Percentiles rank a stretch among this genome's conserved stretches.
These are phyloP conservation scores for Panicum virgatum DNA, from an alignment of 202 grass and related monocot genomes.

Conservation along the genomic window DNA sequence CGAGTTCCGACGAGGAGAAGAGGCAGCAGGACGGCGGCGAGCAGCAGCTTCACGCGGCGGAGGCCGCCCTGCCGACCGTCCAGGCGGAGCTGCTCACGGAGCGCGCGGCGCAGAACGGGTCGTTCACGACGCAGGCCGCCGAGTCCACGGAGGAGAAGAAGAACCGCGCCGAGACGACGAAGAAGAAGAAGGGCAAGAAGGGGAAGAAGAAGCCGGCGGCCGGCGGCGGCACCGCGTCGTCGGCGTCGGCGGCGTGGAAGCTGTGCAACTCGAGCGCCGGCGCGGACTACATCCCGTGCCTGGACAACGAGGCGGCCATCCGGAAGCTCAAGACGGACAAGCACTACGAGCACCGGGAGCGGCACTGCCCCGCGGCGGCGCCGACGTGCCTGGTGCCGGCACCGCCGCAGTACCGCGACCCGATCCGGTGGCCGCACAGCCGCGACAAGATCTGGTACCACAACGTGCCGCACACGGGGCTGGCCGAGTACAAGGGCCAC, in stretches of 20 bases:
- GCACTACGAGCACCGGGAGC: constrained; percentile 94
- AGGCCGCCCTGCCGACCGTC: constrained; percentile 52
- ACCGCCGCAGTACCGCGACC: constrained; percentile 56
- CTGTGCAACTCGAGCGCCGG: constrained; percentile 78
- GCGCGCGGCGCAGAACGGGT: constrained; percentile 69
- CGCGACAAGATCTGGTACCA: constrained; percentile 96
- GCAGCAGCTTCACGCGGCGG: too few relatives aligned
- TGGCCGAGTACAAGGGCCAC: constrained; percentile 72
- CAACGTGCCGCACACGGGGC: constrained; percentile 85
- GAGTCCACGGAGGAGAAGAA: constrained; percentile 82
- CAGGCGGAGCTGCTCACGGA: constrained; percentile 74
- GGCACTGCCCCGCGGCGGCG: constrained; percentile 65
- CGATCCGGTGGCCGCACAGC: constrained; percentile 85
- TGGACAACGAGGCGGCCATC: constrained; percentile 84
- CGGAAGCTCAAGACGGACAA: constrained; percentile 56
- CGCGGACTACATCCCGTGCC: constrained; percentile 91
- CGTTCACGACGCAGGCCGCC: constrained; percentile 78
- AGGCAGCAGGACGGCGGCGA: too few relatives aligned
- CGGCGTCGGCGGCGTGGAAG: constrained; percentile 41
- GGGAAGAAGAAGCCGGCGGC: background rate
- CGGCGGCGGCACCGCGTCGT: background rate
- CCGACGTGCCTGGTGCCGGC: constrained; percentile 78
- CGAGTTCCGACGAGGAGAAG: too few relatives aligned
- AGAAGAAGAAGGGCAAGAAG: background rate
- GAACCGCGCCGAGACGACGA: constrained; percentile 31